Conservation (phyloP, 2,329 filamentous ascomycete species). For the Ophiosphaerella narmari region DNA sequence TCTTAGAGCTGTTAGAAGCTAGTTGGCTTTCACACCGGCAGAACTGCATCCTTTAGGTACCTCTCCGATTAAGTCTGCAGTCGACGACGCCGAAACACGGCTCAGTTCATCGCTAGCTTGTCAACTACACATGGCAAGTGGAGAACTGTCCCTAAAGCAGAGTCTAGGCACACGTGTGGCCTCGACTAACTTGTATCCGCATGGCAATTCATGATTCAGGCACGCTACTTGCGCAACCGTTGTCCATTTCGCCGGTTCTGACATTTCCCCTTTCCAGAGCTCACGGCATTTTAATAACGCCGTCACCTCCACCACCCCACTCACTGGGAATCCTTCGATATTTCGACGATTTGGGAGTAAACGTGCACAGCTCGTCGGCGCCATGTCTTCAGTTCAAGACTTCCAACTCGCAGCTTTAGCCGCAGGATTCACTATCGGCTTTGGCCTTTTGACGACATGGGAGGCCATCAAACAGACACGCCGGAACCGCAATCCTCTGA, state of each 20-base stretch:
- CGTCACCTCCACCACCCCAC: neutral
- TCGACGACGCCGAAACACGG: neutral
- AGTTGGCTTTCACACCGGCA: neutral
- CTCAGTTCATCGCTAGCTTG: neutral
- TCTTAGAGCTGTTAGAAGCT: neutral
- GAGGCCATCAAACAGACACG: conserved; percentile 43
- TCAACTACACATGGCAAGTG: too few species aligned
- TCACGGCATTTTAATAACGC: neutral
- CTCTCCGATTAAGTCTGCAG: neutral
- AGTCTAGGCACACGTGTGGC: neutral
- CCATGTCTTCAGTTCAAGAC: conserved; percentile 32
- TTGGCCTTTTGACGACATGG: conserved; percentile 41
- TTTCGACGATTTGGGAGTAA: neutral
- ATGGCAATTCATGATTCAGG: neutral
- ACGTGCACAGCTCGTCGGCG: neutral
- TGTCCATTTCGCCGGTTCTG: too few species aligned
- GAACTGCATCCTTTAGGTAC: neutral
- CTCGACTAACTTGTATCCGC: neutral
- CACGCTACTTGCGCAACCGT: too few species aligned
- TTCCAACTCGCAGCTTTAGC: conserved; percentile 38
- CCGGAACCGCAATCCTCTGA: conserved; percentile 39
- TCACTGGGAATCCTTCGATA: neutral
- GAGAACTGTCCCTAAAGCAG: too few species aligned
- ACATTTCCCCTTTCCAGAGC: neutral
- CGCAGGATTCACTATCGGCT: conserved; percentile 43